These are phyloP conservation scores for Penicillium chermesinum DNA, from an alignment of 495 filamentous ascomycete genomes.

Conservation along the genomic window DNA sequence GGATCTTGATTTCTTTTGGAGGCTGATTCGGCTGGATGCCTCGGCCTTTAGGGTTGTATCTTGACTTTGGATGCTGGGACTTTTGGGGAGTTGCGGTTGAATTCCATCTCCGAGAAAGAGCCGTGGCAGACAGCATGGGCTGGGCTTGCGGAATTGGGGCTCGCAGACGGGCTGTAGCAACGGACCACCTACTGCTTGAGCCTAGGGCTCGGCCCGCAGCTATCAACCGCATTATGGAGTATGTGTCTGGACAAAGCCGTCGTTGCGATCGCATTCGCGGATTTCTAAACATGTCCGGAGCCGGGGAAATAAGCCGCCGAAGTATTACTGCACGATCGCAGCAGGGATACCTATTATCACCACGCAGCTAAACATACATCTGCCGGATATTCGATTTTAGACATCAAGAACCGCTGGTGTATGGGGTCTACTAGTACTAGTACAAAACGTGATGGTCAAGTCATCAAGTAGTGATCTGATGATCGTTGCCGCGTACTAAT, in stretches of 20 bases:
- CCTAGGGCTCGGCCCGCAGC: conserved; percentile 45
- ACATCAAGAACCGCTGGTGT: no score
- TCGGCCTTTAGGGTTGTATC: conserved; percentile 5
- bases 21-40: conserved; percentile 5
- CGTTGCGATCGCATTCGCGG: not conserved
- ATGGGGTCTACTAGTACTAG: no score
- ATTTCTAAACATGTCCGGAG: conserved; percentile 22
- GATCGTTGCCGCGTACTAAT: no score
- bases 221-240: conserved; percentile 36
- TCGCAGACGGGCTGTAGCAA: conserved; percentile 22
- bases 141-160: conserved; percentile 26
- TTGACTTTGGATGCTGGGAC: conserved; percentile 13
- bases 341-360: conserved; percentile 16
- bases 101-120: conserved; percentile 29
- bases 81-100: conserved; percentile 29
- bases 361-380: no score
- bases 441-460: no score
- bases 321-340: conserved; percentile 20
- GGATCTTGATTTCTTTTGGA: conserved; percentile 41
- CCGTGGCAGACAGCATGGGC: conserved; percentile 11
- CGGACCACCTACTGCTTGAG: conserved; percentile 37
- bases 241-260: not conserved
- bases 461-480: no score
- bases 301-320: conserved; percentile 32
- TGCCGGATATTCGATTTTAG: no score